Base-by-base conservation (phyloP, 2,329 filamentous ascomycete species). In the Neocatenulostroma microsporum region DNA sequence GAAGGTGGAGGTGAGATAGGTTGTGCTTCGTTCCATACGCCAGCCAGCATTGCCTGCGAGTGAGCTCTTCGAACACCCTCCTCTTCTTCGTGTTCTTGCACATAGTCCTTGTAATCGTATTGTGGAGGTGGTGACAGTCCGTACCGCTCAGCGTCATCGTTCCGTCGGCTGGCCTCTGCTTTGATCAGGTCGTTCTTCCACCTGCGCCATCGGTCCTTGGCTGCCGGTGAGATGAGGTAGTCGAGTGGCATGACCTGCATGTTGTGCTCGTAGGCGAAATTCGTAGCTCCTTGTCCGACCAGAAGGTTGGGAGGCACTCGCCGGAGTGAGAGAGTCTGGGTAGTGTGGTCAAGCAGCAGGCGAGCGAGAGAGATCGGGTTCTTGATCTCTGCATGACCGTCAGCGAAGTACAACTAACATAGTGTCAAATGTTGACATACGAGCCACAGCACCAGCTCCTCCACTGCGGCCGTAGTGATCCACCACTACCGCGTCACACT, bases 251-350 rank as follows among this genome's bases (percentile, higher is more conserved):
- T 70, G 9, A 85, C 68, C 0, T 74, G 66, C 56, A 96, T 76
- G 8, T 84, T 80, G 48, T 87, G 75, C 41, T 89, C 79, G 42
- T 76, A 75, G 1, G 89, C 91, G 61, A 93, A 98, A n/a, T 82
- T 75, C 28, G 76, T 81, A 12, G 91, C 91, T 9, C 91, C 91
- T 48, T 84, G 72, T 21, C 86, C 85, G 9, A 94, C 84, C 2
- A 98, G 73, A 17, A 95, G 76, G 52, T 95, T 96, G 8, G 91
- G 91, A 7, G 93, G 88, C 3, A 98, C 87, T 38, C 91, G 80
- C 37, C 84, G 78, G 34, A 96, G 73, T 6, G 85, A 84, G n/a
- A 96, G 64, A 1, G 83, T 78, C 40, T 78, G 73, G 33, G 76
- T 82, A 39, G 85, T 84, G 40, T 76, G 73, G 39, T 94, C 82